phyloP scores from a whole-genome alignment of 495 filamentous ascomycete genomes.

The Penicillium fimorum region DNA sequence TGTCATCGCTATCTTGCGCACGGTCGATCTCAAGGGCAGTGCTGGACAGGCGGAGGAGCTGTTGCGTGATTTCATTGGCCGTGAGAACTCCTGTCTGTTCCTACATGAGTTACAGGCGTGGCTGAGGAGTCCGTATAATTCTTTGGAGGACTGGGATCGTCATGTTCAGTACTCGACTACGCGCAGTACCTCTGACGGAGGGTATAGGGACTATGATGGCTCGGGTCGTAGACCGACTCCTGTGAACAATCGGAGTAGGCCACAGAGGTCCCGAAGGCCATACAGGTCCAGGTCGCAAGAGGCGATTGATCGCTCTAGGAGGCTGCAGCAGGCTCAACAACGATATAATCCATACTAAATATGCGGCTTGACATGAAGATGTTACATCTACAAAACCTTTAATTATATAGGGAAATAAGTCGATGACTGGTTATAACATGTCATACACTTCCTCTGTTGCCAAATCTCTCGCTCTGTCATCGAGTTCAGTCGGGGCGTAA shows the following conservation, averaged over 20 bases:
- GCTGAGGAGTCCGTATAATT: slow-evolving; percentile 72
- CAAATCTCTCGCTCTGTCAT: too few species aligned
- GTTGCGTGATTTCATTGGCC: slow-evolving; percentile 80
- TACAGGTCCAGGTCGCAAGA: slow-evolving; percentile 21
- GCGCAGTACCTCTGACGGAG: not conserved
- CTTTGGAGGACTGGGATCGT: slow-evolving; percentile 75
- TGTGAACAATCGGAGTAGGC: slow-evolving; percentile 12
- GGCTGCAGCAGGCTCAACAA: slow-evolving; percentile 33
- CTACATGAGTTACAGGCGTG: slow-evolving; percentile 80
- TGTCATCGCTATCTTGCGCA: slow-evolving; percentile 82
- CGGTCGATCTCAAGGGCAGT: slow-evolving; percentile 83
- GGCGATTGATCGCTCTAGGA: slow-evolving; percentile 23
- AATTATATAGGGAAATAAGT: not conserved
- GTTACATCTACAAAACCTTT: not conserved
- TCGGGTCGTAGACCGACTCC: slow-evolving; percentile 21
- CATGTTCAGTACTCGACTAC: slow-evolving; percentile 66
- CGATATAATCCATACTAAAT: slow-evolving; percentile 43
- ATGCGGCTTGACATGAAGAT: not conserved
- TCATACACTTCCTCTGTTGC: not conserved
- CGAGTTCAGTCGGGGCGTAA: too few species aligned
- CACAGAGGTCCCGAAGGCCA: slow-evolving; percentile 2
- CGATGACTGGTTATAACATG: too few species aligned
- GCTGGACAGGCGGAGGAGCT: slow-evolving; percentile 84
- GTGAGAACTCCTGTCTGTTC: slow-evolving; percentile 74
- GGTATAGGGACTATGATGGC: not conserved